phyloP scores from a whole-genome alignment of 1,284 basidiomycete species.

The Tremellales sp. region DNA sequence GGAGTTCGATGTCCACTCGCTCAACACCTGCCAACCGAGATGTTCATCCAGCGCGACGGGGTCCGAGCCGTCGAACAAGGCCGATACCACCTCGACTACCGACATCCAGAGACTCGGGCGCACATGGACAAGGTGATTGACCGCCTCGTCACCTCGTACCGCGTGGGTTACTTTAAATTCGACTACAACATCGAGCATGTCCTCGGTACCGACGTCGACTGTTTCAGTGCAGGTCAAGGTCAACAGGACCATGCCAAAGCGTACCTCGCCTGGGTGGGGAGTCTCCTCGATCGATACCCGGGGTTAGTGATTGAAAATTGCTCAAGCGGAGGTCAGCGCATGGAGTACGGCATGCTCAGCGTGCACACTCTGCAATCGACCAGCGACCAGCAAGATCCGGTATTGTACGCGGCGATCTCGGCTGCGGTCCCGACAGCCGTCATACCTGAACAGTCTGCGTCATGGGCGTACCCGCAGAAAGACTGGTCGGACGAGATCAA shows the following conservation, averaged over 20 bases:
- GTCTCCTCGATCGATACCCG: slow-evolving; percentile 5
- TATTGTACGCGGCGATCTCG: slow-evolving; percentile 4
- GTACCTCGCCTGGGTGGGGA: slow-evolving; percentile 3
- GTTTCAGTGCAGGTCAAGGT: slow-evolving; percentile 1
- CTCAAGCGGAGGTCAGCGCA: slow-evolving; percentile 2
- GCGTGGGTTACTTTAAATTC: slow-evolving; percentile 6
- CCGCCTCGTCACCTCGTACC: not conserved
- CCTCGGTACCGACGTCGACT: slow-evolving; percentile 5
- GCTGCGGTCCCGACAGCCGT: slow-evolving; percentile 4
- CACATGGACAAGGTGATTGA: slow-evolving; percentile 5
- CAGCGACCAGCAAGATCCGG: slow-evolving; percentile 6
- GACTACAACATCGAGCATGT: slow-evolving; percentile 7
- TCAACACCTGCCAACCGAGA: not conserved
- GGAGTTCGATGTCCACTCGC: slow-evolving; percentile 1
- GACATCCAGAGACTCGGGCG: not conserved
- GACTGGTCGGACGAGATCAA: slow-evolving; percentile 7
- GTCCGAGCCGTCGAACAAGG: slow-evolving; percentile 1
- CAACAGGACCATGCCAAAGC: slow-evolving; percentile 1
- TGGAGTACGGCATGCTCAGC: slow-evolving; percentile 5
- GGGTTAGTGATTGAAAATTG: slow-evolving; percentile 7
- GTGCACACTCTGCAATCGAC: slow-evolving; percentile 6
- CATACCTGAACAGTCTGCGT: slow-evolving; percentile 4
- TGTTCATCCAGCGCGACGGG: slow-evolving; percentile 3
- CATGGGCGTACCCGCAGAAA: slow-evolving; percentile 6
- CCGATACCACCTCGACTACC: slow-evolving; percentile 6